Base-by-base conservation (phyloP, 2,329 filamentous ascomycete genomes). In the Colletotrichum sp. region DNA sequence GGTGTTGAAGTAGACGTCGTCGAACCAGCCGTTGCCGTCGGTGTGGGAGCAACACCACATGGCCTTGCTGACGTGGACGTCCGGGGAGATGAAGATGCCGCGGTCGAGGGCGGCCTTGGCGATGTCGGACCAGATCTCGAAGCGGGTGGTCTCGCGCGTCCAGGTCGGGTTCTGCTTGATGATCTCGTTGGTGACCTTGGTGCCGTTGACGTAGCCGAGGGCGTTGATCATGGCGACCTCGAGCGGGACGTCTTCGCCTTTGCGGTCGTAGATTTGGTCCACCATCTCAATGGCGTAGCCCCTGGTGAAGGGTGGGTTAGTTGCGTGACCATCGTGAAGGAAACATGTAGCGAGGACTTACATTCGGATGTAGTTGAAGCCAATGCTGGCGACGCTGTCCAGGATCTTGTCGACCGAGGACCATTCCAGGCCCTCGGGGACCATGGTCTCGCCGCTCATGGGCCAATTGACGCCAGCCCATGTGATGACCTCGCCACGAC, bases 231-330 rank as follows among this genome's bases (percentile, higher is more conserved):
- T 85, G 6, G 86, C 84, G n/a, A 80, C 81, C 63, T 82, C 80
- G 11, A 88, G 80, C 3, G 86, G 83, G 1, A 86, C 83, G 76
- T 88, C 87, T 49, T 79, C 76, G 19, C 83, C 84, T 16, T 80
- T 82, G 71, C 86, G 85, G 57, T 82, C 82, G 69, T 86, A 83
- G 77, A 87, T 87, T 78, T 88, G 84, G 77, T 91, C 90, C 57
- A 92, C 83, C 89, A 91, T 89, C 78, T 91, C 86, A 78, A 89
- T 91, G 2, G 90, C 89, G 76, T 88, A 92, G 0, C 89, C 90
- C 77, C 77, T 8, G 81, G 80, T 27, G 11, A 49, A 80, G 1
- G 29, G 15, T 30, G 22, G 1, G 30, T 44, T 29, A 64, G 19
- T 6, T 29, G 32, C 3, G n/a, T 7, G 19, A 5, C 2, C 11